A percentile compares a stretch with the other conserved stretches of the same genome.
Conservation (phyloP, 177 flowering plant species). For the Vitis hybrid region DNA sequence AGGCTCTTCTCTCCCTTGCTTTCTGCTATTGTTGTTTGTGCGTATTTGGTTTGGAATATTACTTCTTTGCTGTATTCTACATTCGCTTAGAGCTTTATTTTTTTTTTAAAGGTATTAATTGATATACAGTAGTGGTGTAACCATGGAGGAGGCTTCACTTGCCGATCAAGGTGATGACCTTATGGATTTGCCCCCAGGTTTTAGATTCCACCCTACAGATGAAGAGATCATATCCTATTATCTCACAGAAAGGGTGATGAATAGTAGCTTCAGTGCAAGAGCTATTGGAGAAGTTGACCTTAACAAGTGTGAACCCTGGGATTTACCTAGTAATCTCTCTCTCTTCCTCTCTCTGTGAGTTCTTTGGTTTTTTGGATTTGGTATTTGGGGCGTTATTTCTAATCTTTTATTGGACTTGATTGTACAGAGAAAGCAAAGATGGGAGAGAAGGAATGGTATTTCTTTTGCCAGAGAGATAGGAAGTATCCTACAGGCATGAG, state of each 20-base stretch:
- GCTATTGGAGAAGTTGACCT: conserved; percentile 39
- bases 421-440: conserved; percentile 34
- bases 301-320: conserved; percentile 44
- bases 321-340: conserved; percentile 28
- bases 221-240: conserved; percentile 36
- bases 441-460: conserved; percentile 40
- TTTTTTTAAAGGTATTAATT: not conserved
- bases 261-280: conserved; percentile 20
- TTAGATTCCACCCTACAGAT: conserved; percentile 40
- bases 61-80: not conserved
- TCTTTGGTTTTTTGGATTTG: not conserved
- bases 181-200: conserved; percentile 38
- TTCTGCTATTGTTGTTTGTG: not conserved
- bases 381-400: not conserved
- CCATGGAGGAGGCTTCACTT: conserved; percentile 21
- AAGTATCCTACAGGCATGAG: conserved; percentile 62
- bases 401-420: not conserved
- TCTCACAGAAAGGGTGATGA: conserved; percentile 25
- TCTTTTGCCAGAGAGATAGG: conserved; percentile 49
- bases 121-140: not conserved
- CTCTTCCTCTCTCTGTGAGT: not conserved
- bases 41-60: not conserved
- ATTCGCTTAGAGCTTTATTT: not conserved
- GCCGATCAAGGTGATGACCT: conserved; percentile 14
- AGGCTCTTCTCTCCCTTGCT: not conserved